Conservation (phyloP, 2,329 filamentous ascomycete species). For the Pseudophaeomoniella oleicola region DNA sequence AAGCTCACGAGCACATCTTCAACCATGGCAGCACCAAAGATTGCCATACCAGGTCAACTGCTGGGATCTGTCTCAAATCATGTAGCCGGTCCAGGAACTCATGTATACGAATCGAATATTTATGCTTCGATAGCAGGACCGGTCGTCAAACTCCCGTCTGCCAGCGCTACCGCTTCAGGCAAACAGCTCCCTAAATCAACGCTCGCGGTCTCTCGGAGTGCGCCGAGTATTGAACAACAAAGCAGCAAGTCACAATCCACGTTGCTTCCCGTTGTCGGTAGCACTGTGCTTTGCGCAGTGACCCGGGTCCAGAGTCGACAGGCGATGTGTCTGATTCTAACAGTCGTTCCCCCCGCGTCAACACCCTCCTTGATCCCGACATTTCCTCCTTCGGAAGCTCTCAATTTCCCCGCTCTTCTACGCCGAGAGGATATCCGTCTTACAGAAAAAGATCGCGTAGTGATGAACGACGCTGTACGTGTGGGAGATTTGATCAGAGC, state of each 20-base stretch:
- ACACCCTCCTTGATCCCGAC: slow-evolving; percentile 10
- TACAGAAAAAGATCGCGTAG: slow-evolving; percentile 90
- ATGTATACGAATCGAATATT: slow-evolving; percentile 60
- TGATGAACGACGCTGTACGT: slow-evolving; percentile 78
- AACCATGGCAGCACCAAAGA: background rate
- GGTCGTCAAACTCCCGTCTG: slow-evolving; percentile 39
- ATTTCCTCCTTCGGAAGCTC: slow-evolving; percentile 43
- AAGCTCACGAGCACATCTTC: no score
- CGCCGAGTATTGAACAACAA: slow-evolving; percentile 33
- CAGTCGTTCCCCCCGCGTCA: slow-evolving; percentile 41
- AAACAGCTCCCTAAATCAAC: slow-evolving; percentile 25
- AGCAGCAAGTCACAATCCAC: slow-evolving; percentile 38
- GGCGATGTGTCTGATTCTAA: slow-evolving; percentile 72
- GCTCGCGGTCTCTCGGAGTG: slow-evolving; percentile 16
- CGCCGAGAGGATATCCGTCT: slow-evolving; percentile 82
- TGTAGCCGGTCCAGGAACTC: slow-evolving; percentile 66
- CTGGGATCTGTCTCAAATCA: slow-evolving; percentile 56
- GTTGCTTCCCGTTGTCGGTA: slow-evolving; percentile 67
- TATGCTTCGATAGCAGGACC: slow-evolving; percentile 71
- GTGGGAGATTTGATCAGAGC: slow-evolving; percentile 86
- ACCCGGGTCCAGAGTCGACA: slow-evolving; percentile 74
- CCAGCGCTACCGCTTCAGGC: slow-evolving; percentile 13
- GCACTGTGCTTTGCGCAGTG: slow-evolving; percentile 69
- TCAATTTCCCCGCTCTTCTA: slow-evolving; percentile 65
- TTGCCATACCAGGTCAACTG: slow-evolving; percentile 52